Base-by-base conservation (phyloP, 2,329 filamentous ascomycete genomes). In the Apiospora marii region DNA sequence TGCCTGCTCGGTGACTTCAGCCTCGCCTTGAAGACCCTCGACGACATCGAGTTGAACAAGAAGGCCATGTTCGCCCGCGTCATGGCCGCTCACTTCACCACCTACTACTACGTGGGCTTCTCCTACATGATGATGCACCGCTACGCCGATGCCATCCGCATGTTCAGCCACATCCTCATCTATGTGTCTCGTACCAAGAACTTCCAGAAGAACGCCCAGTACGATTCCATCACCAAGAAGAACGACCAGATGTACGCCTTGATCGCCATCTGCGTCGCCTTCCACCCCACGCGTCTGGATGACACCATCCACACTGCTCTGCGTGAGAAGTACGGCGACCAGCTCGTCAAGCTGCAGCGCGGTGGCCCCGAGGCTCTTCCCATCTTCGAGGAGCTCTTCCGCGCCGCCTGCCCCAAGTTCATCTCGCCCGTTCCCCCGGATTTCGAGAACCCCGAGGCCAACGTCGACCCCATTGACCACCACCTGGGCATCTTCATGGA, bases 81-180 rank as follows among this genome's bases (percentile, higher is more conserved):
- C 83, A 98, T 99, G 96, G 96, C 96, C 71, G 96, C 96, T 73
- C 96, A 99, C 88, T 98, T 98, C 88, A 98, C 96, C 78, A 99
- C 96, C 77, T 99, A 98, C 91, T 99, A 99, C 91, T 98, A 98
- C 84, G 96, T 99, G 75, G 96, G 96, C 78, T 99, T 99, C 91
- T 97, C 94, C 78, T 99, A 99, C 92, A 98, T 99, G 96, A 99
- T 99, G 96, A 97, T 98, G 94, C 95, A 96, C 87, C 94, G 96
- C 83, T 99, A 99, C 84, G 94, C 95, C 85, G 96, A 99, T 85
- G 96, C 96, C 84, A 98, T 99, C 87, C 95, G 96, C 89, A 98
- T 98, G 93, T 99, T 99, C 92, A 97, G 94, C 89, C 96, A 99
- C 90, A 99, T 99, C 85, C 92, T 99, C 79, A 93, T 99, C 86